Base-by-base conservation (phyloP, 2,329 filamentous ascomycete species). In the Sporothrix schenckii region DNA sequence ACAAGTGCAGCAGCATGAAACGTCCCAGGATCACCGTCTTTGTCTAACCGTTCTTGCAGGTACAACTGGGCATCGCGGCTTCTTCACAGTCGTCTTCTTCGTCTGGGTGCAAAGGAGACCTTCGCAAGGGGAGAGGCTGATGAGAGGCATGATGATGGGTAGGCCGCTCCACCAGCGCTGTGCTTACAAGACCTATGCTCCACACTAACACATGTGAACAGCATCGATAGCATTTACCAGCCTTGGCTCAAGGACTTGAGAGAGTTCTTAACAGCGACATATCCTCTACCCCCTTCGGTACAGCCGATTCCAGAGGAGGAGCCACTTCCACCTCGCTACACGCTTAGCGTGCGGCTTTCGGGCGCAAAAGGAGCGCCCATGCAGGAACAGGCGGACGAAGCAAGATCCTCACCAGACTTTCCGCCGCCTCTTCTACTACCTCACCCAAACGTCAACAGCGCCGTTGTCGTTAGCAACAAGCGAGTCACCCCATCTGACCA, bases 11-110 rank as follows among this genome's bases (percentile, higher is more conserved):
- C 41, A 2, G 14, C 14, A 16, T 16, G 41, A 13, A 4, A 4
- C 21, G 7, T 54, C 13, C 11, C 4, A 11, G 21, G 4, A 30
- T 53, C 52, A 27, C 13, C 1, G 52, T 11, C 21, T 9, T 56
- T 34, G 83, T 21, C 30, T 70, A 30, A 49, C 60, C n/a, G 52
- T 47, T 10, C 27, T 16, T 72, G 6, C 54, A 94, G 91, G 76
- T 97, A 93, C 80, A 99, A 99, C 81, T 97, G 92, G 88, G 93
- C 94, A 21, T 91, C 92, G 60, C 88, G 93, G 66, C 97, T 97
- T 80, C 84, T 99, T 60, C 89, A 93, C 76, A 94, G 93, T 75
- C 88, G 95, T 19, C 83, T 99, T 47, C 79, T 90, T 50, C 93
- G 97, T 78, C 86, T 99, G 0, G 94, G 94, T 1, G 95, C 92